These are phyloP conservation scores for Ophiobolus disseminans DNA, from an alignment of 2,329 filamentous ascomycete genomes.

Conservation along the genomic window DNA sequence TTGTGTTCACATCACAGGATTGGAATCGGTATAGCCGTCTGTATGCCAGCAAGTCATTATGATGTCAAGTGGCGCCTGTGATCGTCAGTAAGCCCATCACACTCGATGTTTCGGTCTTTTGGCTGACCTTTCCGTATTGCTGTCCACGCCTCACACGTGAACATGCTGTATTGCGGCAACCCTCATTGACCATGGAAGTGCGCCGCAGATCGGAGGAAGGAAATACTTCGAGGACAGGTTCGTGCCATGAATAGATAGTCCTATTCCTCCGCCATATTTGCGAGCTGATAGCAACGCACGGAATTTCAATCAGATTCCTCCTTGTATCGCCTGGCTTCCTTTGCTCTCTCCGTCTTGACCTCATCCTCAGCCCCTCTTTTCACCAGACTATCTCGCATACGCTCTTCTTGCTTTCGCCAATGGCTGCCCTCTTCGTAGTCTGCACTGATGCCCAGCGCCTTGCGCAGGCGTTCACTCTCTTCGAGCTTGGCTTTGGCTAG, in stretches of 20 bases:
- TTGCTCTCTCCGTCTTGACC: conserved; percentile 29
- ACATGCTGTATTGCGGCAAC: no score
- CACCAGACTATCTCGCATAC: conserved; percentile 55
- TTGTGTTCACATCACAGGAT: no score
- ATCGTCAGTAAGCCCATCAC: neutral
- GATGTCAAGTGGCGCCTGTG: neutral
- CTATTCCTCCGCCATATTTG: no score
- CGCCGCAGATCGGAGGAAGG: no score
- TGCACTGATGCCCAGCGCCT: conserved; percentile 84
- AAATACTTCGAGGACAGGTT: no score
- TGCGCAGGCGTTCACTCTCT: conserved; percentile 87
- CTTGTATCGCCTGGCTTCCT: conserved; percentile 31
- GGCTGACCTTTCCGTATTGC: neutral
- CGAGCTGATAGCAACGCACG: neutral
- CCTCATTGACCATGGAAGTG: no score
- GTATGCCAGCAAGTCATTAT: no score
- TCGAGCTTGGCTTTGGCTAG: conserved; percentile 94
- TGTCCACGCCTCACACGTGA: no score
- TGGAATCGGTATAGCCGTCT: no score
- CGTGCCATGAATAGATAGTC: no score
- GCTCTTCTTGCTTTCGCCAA: conserved; percentile 84
- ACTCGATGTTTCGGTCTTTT: neutral
- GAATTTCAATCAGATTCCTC: conserved; percentile 36
- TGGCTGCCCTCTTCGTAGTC: conserved; percentile 87
- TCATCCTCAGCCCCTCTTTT: conserved; percentile 50